Evolutionary conservation across 2,329 filamentous ascomycete genomes (phyloP).

Genomic region (Calonectria henricotiae): DNA sequence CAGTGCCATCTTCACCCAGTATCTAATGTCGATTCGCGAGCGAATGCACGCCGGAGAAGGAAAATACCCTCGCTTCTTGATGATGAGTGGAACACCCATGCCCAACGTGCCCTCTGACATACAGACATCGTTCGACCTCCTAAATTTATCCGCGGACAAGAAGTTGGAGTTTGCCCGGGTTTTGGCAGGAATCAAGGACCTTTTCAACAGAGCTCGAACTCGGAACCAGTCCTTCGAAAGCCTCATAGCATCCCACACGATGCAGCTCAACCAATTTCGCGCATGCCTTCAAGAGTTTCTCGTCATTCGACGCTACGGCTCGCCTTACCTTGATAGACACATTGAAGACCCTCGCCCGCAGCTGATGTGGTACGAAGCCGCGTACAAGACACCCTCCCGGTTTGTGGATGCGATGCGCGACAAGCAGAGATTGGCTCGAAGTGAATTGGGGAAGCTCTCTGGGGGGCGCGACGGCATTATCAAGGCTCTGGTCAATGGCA

Average conservation of each 20-base stretch:
- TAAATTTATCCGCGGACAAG: neutral
- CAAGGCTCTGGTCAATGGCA: neutral
- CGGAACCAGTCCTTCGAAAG: neutral
- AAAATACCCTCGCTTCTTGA: neutral
- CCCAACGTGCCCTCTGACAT: slow-evolving; percentile 13
- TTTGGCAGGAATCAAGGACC: slow-evolving; percentile 3
- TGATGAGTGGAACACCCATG: slow-evolving; percentile 17
- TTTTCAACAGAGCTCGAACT: neutral
- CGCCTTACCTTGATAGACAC: slow-evolving; percentile 1
- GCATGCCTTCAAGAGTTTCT: slow-evolving; percentile 6
- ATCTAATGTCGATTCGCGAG: neutral
- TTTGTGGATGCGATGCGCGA: slow-evolving; percentile 10
- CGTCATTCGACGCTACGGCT: slow-evolving; percentile 5
- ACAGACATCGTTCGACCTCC: slow-evolving; percentile 6
- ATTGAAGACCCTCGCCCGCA: slow-evolving; percentile 13
- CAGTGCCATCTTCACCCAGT: slow-evolving; percentile 2
- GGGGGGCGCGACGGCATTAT: neutral
- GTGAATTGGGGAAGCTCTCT: neutral
- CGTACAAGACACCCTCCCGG: slow-evolving; percentile 3
- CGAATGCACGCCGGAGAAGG: slow-evolving; percentile 3
- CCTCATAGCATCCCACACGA: neutral
- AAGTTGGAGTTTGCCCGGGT: neutral
- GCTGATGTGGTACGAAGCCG: slow-evolving; percentile 5
- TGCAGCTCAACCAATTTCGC: slow-evolving; percentile 6
- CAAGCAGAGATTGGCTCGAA: slow-evolving; percentile 1